Conservation (phyloP, 305 asterid species). For the Fraxinus sp. region DNA sequence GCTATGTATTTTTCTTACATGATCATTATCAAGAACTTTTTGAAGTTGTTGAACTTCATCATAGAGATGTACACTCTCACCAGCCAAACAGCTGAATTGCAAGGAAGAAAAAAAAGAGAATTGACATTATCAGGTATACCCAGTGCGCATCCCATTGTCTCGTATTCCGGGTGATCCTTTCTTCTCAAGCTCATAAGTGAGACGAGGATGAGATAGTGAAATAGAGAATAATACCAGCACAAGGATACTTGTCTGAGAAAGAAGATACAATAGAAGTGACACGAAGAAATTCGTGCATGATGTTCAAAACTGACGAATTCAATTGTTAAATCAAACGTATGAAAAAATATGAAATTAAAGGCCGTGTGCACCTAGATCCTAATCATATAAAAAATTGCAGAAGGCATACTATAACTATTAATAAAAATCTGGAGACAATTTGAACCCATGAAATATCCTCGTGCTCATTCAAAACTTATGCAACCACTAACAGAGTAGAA, state of each 20-base stretch:
- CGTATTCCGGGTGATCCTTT: constrained; percentile 40
- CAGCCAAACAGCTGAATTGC: constrained; percentile 72
- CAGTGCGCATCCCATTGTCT: constrained; percentile 69
- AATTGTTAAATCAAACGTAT: neutral
- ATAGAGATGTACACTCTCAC: constrained; percentile 78
- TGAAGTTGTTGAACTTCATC: constrained; percentile 79
- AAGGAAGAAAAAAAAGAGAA: neutral
- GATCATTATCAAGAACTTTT: constrained; percentile 56
- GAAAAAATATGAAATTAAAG: neutral
- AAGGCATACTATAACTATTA: constrained; percentile 52
- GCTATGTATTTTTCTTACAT: constrained; percentile 83
- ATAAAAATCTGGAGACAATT: constrained; percentile 59
- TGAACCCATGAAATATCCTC: constrained; percentile 61
- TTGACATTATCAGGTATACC: constrained; percentile 53
- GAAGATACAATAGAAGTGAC: constrained; percentile 12
- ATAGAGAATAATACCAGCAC: constrained; percentile 66
- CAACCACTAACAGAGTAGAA: constrained; percentile 22
- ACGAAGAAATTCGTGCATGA: neutral
- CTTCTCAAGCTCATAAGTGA: constrained; percentile 34
- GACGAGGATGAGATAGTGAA: constrained; percentile 73
- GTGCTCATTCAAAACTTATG: constrained; percentile 69
- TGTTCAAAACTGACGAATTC: neutral
- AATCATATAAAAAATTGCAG: neutral
- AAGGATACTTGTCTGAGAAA: constrained; percentile 64
- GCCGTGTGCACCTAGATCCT: neutral